Evolutionary conservation across 441 rosid genomes (phyloP).

Genomic region (Hura crepitans): DNA sequence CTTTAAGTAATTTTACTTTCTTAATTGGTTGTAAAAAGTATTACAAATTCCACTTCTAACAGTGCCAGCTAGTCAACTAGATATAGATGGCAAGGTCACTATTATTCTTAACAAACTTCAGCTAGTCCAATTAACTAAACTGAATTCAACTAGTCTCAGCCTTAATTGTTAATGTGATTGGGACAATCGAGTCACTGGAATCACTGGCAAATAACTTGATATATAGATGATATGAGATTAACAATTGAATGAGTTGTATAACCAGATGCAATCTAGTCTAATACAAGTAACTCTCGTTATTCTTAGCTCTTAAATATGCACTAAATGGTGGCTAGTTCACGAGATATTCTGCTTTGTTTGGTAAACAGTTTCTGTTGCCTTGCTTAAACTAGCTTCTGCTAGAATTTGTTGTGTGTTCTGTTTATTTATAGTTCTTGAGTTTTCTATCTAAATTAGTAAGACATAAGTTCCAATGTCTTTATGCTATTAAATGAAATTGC

Average conservation of each 20-base stretch:
- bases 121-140: not conserved
- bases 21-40: constrained; percentile 1
- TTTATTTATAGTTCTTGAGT: not conserved
- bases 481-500: not conserved
- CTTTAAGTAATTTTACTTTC: not conserved
- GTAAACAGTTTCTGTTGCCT: not conserved
- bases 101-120: not conserved
- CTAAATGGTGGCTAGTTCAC: not conserved
- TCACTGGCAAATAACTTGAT: not conserved
- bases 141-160: not conserved
- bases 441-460: not conserved
- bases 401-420: not conserved
- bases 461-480: not conserved
- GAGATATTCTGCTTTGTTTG: not conserved
- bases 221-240: not conserved
- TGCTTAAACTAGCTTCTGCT: not conserved
- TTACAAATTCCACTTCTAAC: not conserved
- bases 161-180: not conserved
- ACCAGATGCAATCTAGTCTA: not conserved
- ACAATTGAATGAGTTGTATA: not conserved
- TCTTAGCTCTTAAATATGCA: not conserved
- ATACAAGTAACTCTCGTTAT: not conserved
- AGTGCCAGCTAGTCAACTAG: not conserved
- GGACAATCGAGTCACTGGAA: not conserved
- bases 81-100: not conserved